These are phyloP conservation scores for Xerocomellus dryophilus DNA, from an alignment of 768 basidiomycete genomes.

Conservation along the genomic window DNA sequence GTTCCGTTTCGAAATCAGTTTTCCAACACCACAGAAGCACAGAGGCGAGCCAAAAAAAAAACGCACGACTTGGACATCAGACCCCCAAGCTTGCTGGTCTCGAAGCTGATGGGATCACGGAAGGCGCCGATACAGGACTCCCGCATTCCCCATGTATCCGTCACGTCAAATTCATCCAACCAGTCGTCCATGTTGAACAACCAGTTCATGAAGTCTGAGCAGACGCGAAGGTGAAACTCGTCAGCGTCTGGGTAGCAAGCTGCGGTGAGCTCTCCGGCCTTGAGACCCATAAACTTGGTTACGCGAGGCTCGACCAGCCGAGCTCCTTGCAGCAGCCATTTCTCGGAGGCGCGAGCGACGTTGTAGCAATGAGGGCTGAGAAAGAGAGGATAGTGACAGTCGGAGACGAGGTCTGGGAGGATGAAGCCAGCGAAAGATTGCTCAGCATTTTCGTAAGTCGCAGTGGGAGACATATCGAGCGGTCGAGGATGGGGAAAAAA, in stretches of 20 bases:
- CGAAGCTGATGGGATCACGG: slow-evolving; percentile 26
- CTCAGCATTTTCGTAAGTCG: slow-evolving; percentile 16
- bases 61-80: slow-evolving; percentile 36
- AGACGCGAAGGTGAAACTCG: slow-evolving; percentile 57
- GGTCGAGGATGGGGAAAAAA: not conserved
- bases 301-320: slow-evolving; percentile 30
- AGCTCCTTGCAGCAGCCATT: slow-evolving; percentile 33
- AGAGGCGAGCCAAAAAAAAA: not conserved
- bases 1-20: slow-evolving; percentile 6
- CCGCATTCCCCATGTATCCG: slow-evolving; percentile 31
- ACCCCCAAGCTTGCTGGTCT: slow-evolving; percentile 29
- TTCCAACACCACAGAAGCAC: not conserved
- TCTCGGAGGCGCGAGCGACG: slow-evolving; percentile 37
- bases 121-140: slow-evolving; percentile 30
- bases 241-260: slow-evolving; percentile 58
- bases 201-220: slow-evolving; percentile 63
- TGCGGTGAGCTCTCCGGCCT: slow-evolving; percentile 65
- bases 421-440: slow-evolving; percentile 26
- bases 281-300: slow-evolving; percentile 50
- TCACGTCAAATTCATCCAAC: slow-evolving; percentile 38
- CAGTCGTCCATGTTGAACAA: slow-evolving; percentile 43
- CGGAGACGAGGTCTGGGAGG: slow-evolving; percentile 42
- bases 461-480: slow-evolving; percentile 25
- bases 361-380: slow-evolving; percentile 33
- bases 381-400: slow-evolving; percentile 37